Percentiles rank a stretch among this genome's conserved stretches.
Conservation (phyloP, 768 basidiomycete genomes). For the Infundibulicybe gibba region DNA sequence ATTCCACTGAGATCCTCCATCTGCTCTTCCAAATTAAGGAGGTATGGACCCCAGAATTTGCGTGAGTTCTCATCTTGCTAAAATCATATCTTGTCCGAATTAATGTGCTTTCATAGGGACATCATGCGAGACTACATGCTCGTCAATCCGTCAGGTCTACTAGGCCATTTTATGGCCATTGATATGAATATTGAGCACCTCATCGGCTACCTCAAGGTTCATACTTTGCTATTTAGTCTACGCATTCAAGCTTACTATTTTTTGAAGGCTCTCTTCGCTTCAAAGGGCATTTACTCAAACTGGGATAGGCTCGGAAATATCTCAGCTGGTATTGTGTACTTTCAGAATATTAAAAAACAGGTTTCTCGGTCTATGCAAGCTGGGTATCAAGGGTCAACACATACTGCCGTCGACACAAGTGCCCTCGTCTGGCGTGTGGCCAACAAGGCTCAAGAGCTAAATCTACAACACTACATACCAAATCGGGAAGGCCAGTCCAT, state of each 20-base stretch:
- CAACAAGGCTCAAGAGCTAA: slow-evolving; percentile 9
- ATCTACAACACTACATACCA: slow-evolving; percentile 8
- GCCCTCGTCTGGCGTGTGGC: slow-evolving; percentile 17
- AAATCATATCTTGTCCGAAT: no score
- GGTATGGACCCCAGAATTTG: no score
- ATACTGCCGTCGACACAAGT: slow-evolving; percentile 14
- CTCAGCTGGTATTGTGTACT: slow-evolving; percentile 18
- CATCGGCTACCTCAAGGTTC: slow-evolving; percentile 28
- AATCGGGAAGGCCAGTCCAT: neutral
- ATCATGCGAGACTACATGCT: no score
- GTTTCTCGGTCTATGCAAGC: slow-evolving; percentile 15
- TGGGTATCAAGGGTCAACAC: slow-evolving; percentile 19
- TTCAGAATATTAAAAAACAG: slow-evolving; percentile 24
- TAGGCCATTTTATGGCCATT: no score
- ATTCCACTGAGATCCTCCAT: slow-evolving; percentile 20
- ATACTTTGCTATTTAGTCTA: neutral
- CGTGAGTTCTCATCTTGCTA: no score
- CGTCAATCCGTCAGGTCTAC: no score
- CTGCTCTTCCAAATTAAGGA: slow-evolving; percentile 13
- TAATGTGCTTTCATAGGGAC: no score
- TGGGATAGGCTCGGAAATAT: slow-evolving; percentile 30
- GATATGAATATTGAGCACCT: no score
- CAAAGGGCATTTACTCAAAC: slow-evolving; percentile 24
- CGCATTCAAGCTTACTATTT: neutral
- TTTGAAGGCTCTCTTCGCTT: slow-evolving; percentile 17